These are phyloP conservation scores for Aspergillus novofumigatus DNA, from an alignment of 2,329 filamentous ascomycete species.

Conservation along the genomic window DNA sequence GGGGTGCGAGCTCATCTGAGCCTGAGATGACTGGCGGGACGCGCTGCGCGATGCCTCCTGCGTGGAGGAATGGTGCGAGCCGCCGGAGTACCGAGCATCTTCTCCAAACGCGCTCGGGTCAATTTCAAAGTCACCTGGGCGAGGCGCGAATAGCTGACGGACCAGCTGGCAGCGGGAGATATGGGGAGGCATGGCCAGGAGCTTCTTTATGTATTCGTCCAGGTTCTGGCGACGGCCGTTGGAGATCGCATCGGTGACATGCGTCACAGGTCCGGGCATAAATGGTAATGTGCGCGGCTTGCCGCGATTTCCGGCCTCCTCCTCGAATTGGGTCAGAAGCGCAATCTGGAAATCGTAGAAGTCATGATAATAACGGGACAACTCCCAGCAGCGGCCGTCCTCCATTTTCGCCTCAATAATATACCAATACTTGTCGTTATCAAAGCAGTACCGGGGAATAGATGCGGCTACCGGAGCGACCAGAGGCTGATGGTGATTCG, in stretches of 20 bases:
- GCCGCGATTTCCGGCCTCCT: conserved; percentile 83
- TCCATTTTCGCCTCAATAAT: conserved; percentile 89
- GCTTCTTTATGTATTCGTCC: conserved; percentile 91
- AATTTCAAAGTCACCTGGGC: conserved; percentile 89
- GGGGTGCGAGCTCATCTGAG: conserved; percentile 54
- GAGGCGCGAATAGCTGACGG: conserved; percentile 83
- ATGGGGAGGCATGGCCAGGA: conserved; percentile 76
- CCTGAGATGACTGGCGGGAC: conserved; percentile 63
- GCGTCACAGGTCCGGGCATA: conserved; percentile 96
- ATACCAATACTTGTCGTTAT: conserved; percentile 98
- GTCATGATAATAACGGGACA: conserved; percentile 94
- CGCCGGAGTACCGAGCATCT: conserved; percentile 70
- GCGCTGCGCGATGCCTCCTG: conserved; percentile 58
- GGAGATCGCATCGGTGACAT: conserved; percentile 96
- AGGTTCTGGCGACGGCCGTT: conserved; percentile 88
- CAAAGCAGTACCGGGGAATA: conserved; percentile 90
- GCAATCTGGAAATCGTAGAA: conserved; percentile 99
- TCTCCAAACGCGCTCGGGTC: conserved; percentile 63
- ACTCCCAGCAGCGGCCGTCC: conserved; percentile 86
- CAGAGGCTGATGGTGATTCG: conserved; percentile 49
- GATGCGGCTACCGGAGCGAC: conserved; percentile 75
- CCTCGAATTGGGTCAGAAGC: conserved; percentile 83
- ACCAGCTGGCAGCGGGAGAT: conserved; percentile 82
- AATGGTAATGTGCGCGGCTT: conserved; percentile 82
- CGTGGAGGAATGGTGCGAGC: conserved; percentile 63